These are phyloP conservation scores for Pseudocercospora macadamiae DNA, from an alignment of 2,329 filamentous ascomycete genomes.

Conservation along the genomic window DNA sequence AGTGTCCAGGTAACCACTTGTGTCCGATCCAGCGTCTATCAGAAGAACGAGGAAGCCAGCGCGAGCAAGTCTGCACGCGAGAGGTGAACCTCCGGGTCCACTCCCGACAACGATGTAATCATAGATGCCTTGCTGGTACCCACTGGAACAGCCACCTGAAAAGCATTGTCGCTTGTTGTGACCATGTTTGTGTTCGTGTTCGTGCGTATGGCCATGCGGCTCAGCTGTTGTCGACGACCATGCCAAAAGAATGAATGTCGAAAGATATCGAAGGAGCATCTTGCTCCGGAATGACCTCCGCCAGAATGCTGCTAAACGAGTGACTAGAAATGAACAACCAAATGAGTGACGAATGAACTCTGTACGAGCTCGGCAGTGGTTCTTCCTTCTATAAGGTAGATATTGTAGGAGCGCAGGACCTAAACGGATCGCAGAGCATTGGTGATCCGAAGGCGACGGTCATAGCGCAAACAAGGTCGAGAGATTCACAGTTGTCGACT, in stretches of 20 bases:
- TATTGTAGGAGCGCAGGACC: not conserved
- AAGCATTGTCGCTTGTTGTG: slow-evolving; percentile 13
- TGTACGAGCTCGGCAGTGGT: not conserved
- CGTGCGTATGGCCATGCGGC: not conserved
- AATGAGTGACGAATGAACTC: not conserved
- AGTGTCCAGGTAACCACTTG: slow-evolving; percentile 52
- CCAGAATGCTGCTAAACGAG: not conserved
- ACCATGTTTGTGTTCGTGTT: slow-evolving; percentile 1
- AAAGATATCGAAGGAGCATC: not conserved
- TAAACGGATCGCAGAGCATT: not conserved
- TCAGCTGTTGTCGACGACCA: no score
- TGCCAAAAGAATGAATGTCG: no score
- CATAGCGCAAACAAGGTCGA: not conserved
- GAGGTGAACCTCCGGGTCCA: slow-evolving; percentile 60
- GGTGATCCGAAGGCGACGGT: not conserved
- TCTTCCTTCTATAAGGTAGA: not conserved
- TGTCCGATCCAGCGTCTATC: slow-evolving; percentile 63
- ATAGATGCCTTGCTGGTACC: slow-evolving; percentile 18
- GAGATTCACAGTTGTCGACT: not conserved
- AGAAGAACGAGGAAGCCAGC: slow-evolving; percentile 62
- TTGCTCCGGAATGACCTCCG: not conserved
- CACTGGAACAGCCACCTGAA: not conserved
- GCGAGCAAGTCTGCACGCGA: slow-evolving; percentile 62
- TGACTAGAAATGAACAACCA: not conserved
- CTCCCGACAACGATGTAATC: slow-evolving; percentile 66